phyloP scores from a whole-genome alignment of 2,329 filamentous ascomycete species.

The Aspergillus caelatus region DNA sequence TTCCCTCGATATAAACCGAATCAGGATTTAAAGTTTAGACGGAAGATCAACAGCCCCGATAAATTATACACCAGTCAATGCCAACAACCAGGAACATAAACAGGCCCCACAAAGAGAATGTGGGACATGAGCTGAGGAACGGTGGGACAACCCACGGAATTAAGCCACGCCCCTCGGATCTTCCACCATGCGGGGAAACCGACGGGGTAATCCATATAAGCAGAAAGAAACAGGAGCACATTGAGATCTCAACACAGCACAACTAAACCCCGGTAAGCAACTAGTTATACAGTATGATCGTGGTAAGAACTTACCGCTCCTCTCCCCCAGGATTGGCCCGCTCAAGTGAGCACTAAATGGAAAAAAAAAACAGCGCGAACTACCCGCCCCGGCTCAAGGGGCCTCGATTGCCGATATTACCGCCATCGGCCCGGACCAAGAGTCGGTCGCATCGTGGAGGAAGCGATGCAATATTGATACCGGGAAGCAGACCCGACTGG shows the following conservation, averaged over 20 bases:
- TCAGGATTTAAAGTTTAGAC: too few relatives aligned
- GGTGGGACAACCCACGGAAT: not conserved
- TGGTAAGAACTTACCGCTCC: not conserved
- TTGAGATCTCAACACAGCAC: not conserved
- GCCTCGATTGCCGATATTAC: slow-evolving; percentile 7
- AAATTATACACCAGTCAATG: too few relatives aligned
- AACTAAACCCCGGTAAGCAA: not conserved
- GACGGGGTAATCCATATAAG: not conserved
- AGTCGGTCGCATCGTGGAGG: slow-evolving; percentile 20
- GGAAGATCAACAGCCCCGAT: too few relatives aligned
- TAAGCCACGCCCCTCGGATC: not conserved
- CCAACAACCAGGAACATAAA: not conserved
- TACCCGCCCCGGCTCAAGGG: not conserved
- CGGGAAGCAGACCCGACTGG: slow-evolving; percentile 50
- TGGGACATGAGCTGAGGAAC: not conserved
- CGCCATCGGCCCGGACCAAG: slow-evolving; percentile 19
- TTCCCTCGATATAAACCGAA: too few relatives aligned
- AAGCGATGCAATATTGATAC: slow-evolving; percentile 41
- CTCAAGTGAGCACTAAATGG: not conserved
- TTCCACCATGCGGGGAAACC: not conserved
- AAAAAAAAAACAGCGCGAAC: not conserved
- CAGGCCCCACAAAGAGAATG: not conserved
- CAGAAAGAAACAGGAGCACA: not conserved
- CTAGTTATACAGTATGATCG: not conserved
- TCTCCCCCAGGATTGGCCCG: too few relatives aligned